Evolutionary conservation across 2,329 filamentous ascomycete species (phyloP), one percentile per base, ranked within the genome.

Genomic region (Dichotomopilus funicola): DNA sequence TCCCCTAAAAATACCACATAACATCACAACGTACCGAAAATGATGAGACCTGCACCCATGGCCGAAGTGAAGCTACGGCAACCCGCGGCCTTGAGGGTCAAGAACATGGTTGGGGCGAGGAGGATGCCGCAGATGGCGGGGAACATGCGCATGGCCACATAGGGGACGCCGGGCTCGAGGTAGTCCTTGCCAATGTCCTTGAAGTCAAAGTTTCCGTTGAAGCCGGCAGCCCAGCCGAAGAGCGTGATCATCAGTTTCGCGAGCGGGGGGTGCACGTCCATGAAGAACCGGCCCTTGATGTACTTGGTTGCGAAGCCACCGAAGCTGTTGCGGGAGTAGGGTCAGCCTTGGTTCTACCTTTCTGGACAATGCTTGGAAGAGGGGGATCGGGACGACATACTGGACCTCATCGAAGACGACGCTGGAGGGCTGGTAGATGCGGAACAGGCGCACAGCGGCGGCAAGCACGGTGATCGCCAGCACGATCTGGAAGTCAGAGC

Each of bases 131-230:
- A 87, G 62, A 97, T 76, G 54, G 94, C 94, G 41, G 94, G 92
- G 63, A 96, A 84, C 73, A 97, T 74, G 70, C 94, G 88, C 94
- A 99, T 99, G 54, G 94, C 88, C 54, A 99, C 94, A 73, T 99
- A 99, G 44, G 94, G 94, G 53, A 99, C 94, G 52, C 85, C 84
- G 3, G 94, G 91, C 74, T 96, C 94, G 61, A 97, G 71, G 70
- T 99, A 99, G 72, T 99, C 94, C 76, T 97, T 96, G 72, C 94
- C 94, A 73, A 99, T 99, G 65, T 99, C 91, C 78, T 97, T 99
- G 79, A 99, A 99, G 72, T 97, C 94, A 70, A 99, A 99, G 61
- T 90, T 80, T 62, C 94, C 94, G 68, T 96, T 83, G 71, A 97
- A 99, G 53, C 94, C 94, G 66, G 91, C 94, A 61, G 96, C 74